Evolutionary conservation across 2,329 filamentous ascomycete species (phyloP).

Genomic region (Magnaporthales sp.): DNA sequence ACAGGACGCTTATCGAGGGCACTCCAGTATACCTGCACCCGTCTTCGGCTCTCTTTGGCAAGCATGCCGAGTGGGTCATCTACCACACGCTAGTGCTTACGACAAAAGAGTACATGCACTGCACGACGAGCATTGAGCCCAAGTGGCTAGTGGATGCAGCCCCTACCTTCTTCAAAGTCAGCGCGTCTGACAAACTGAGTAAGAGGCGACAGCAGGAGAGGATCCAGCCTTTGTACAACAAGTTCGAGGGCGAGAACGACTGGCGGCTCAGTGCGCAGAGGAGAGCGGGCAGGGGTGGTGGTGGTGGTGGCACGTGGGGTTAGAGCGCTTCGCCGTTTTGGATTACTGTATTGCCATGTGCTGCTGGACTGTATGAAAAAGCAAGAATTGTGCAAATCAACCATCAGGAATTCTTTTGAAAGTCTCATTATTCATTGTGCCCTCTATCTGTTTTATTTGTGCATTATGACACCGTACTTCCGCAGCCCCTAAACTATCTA

Average conservation of each 20-base stretch:
- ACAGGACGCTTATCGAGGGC: conserved; percentile 93
- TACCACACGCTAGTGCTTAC: conserved; percentile 89
- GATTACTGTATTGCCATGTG: not conserved
- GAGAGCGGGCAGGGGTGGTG: conserved; percentile 73
- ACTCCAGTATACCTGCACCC: conserved; percentile 95
- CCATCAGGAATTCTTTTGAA: not conserved
- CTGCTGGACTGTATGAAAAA: not conserved
- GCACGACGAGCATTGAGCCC: conserved; percentile 85
- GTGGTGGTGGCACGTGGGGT: conserved; percentile 87
- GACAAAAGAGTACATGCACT: conserved; percentile 97
- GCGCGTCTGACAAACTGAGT: conserved; percentile 73
- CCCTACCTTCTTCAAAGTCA: conserved; percentile 98
- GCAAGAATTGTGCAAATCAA: not conserved
- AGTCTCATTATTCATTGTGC: not conserved
- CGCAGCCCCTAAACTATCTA: not conserved
- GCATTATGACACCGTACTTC: not conserved
- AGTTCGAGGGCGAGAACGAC: conserved; percentile 86
- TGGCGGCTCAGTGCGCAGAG: conserved; percentile 89
- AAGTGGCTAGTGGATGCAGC: conserved; percentile 92
- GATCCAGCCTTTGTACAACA: conserved; percentile 91
- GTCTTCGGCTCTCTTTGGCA: conserved; percentile 84
- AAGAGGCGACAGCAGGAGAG: conserved; percentile 91
- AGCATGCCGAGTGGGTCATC: conserved; percentile 92
- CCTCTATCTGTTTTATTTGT: not conserved
- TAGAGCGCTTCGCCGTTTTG: conserved; percentile 22